Evolutionary conservation across 192 early-diverging fungal genomes (phyloP).

Genomic region (Backusella circina): DNA sequence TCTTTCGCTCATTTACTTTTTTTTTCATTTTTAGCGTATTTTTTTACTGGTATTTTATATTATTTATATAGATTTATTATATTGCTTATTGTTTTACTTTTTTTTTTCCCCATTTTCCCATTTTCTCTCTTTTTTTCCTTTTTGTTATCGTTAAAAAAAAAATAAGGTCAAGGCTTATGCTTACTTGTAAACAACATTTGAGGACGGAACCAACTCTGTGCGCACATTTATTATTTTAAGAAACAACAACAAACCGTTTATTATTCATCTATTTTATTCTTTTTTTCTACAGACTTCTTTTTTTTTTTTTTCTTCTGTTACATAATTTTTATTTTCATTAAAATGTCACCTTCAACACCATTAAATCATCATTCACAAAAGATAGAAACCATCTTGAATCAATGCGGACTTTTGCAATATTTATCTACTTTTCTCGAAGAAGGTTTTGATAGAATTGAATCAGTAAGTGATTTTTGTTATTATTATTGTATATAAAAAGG

Average conservation of each 20-base stretch:
- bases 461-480: conserved; percentile 17
- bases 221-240: not conserved
- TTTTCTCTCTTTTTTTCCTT: not conserved
- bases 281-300: not conserved
- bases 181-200: not conserved
- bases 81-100: not conserved
- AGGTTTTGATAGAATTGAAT: conserved; percentile 40
- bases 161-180: not conserved
- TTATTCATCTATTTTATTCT: not conserved
- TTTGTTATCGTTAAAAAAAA: not conserved
- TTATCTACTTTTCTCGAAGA: conserved; percentile 32
- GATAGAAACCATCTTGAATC: conserved; percentile 11
- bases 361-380: not conserved
- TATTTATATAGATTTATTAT: not conserved
- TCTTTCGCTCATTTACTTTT: not conserved
- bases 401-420: conserved; percentile 34
- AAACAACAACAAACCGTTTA: not conserved
- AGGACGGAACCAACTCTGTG: not conserved
- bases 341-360: not conserved
- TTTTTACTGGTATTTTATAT: not conserved
- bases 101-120: not conserved
- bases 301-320: not conserved
- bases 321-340: not conserved
- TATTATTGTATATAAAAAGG: not conserved
- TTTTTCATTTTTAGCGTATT: not conserved